Evolutionary conservation across 805 yeast genomes (phyloP).

Genomic region (Candida adriatica): DNA sequence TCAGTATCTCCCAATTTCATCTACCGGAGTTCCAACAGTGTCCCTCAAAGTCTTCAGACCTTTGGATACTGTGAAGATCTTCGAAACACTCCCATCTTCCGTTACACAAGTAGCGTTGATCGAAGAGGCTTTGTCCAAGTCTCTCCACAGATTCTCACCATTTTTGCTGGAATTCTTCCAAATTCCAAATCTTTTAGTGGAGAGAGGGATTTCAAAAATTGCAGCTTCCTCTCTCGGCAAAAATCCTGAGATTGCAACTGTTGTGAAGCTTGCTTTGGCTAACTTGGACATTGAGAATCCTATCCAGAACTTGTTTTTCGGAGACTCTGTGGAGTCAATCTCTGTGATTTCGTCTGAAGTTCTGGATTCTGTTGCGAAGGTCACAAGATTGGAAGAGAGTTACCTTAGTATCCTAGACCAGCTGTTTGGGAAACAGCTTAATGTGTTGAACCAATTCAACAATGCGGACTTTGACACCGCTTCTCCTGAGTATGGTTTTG

Average conservation of each 20-base stretch:
- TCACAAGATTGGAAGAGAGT: conserved; percentile 58
- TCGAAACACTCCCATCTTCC: conserved; percentile 41
- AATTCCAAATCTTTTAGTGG: conserved; percentile 39
- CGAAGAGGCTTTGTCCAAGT: conserved; percentile 48
- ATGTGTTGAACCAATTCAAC: conserved; percentile 53
- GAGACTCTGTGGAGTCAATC: conserved; percentile 26
- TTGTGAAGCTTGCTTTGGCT: conserved; percentile 32
- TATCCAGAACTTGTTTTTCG: conserved; percentile 56
- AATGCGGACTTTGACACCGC: conserved; percentile 38
- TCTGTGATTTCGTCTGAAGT: conserved; percentile 11
- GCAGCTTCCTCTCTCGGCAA: conserved; percentile 48
- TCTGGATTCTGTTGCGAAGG: conserved; percentile 31
- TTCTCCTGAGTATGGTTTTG: conserved; percentile 85
- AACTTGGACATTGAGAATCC: conserved; percentile 52
- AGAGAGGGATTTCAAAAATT: conserved; percentile 41
- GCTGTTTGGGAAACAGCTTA: conserved; percentile 48
- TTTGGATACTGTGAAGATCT: conserved; percentile 33
- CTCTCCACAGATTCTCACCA: conserved; percentile 51
- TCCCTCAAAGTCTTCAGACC: conserved; percentile 64
- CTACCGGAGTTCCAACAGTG: conserved; percentile 29
- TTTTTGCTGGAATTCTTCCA: conserved; percentile 71
- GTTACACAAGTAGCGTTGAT: conserved; percentile 48
- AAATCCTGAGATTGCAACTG: conserved; percentile 5
- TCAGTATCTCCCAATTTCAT: conserved; percentile 1
- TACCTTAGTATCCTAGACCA: conserved; percentile 72